Base-by-base conservation (phyloP, 768 basidiomycete species). In the Calocera viscosa region DNA sequence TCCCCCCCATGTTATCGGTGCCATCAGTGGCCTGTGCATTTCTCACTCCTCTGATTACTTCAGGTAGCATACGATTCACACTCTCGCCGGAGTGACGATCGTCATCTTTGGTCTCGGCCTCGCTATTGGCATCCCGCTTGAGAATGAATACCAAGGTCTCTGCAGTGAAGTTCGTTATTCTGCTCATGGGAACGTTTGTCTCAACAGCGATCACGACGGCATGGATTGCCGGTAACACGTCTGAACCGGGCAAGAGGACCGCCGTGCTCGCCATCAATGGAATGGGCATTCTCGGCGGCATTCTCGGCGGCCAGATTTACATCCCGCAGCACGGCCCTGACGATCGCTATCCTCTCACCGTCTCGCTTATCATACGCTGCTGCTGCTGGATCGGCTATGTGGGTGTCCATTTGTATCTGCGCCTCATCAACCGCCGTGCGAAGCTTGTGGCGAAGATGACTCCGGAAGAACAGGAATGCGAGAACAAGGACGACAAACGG, bases 21-120 rank as follows among this genome's bases (percentile, higher is more conserved):
- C 67, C 30, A 49, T 69, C 39, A 63, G 64, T 65, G 73, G 76
- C 66, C 66, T 74, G 22, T 49, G 43, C 26, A 72, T 77, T 69
- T 72, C 73, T 49, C 74, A 72, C 67, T 64, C 67, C 12, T 74
- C 76, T 24, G 77, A 78, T 67, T 65, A 68, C 63, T 65, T 69
- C 65, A 68, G 73, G 65, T 74, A 74, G 68, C 75, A 76, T 26
- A 71, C 74, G 0, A 63, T 70, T 39, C 73, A 74, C 65, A 73
- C 76, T 68, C 66, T 70, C 1, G 41, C 69, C 26, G 53, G 53
- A 5, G 53, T 60, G 2, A 28, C 53, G 5, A 22, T 60, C 53
- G 53, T 60, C 53, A 60, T 60, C 26, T 28, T 60, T 60, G 53
- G 53, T 16, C 53, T 60, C 16, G 53, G 5, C 5, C 30, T 60